Base-by-base conservation (phyloP, 2,329 filamentous ascomycete genomes). In the Cladosporium sp. region DNA sequence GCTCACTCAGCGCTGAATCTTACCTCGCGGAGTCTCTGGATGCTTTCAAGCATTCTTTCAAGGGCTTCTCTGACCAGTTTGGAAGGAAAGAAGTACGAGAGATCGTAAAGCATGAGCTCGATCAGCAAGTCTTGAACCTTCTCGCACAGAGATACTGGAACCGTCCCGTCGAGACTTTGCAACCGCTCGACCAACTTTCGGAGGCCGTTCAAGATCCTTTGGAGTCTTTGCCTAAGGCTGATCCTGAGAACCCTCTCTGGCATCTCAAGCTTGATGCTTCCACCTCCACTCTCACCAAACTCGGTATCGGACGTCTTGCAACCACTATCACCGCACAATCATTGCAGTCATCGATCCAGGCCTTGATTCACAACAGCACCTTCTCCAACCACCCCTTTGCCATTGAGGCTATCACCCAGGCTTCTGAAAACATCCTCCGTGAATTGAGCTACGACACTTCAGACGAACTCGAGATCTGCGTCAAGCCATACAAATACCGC, bases 401-500 rank as follows among this genome's bases (percentile, higher is more conserved):
- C 8, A 85, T 89, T 30, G 84, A 93, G 68, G 88, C 89, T n/a
- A 97, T 99, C 58, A 87, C 84, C 42, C 90, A 96, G 60, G 91
- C 93, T 1, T 89, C 90, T 1, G 87, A 89, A 0, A 86, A 83
- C 20, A 97, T 99, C 47, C 73, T 99, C 11, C 93, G 93, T 58
- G 93, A 99, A 63, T 80, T 92, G 12, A 96, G 95, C 57, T 97
- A 96, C 72, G 93, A 92, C 70, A 99, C 95, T 1, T 93, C 88
- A 56, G 95, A 99, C 63, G 93, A 97, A 70, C 88, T 99, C 1
- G 93, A 99, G 69, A 97, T 97, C 66, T 99, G 92, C 66, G 95
- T 99, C 71, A 99, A 99, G 70, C 93, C 95, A 0, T 99, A 92
- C 76, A 99, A 99, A 67, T 97, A 92, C 60, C 90, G 96, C 56